Percentiles rank a stretch among this genome's conserved stretches.
Conservation (phyloP, 306 rosid species). For the Senna siamea region DNA sequence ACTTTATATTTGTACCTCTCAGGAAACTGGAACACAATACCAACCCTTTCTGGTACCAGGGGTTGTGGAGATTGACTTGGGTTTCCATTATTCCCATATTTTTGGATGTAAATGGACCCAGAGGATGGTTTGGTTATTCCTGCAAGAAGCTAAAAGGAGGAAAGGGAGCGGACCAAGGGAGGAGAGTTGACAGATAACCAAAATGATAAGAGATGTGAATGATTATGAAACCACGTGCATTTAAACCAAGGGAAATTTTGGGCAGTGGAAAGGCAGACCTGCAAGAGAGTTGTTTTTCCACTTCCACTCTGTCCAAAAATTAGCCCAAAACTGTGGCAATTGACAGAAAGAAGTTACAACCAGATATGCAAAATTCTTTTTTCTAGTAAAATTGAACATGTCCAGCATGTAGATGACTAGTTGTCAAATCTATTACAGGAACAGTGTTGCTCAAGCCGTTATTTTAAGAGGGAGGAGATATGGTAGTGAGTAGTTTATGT, state of each 20-base stretch:
- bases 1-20: constrained; percentile 65
- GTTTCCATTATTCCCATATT: constrained; percentile 67
- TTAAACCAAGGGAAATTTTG: not conserved
- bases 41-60: constrained; percentile 78
- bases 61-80: constrained; percentile 63
- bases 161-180: constrained; percentile 3
- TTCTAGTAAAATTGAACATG: not conserved
- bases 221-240: constrained; percentile 8
- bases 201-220: constrained; percentile 12
- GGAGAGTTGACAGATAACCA: constrained; percentile 11
- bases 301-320: constrained; percentile 93
- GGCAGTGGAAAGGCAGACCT: constrained; percentile 48
- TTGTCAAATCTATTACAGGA: not conserved
- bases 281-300: constrained; percentile 92
- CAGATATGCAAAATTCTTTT: constrained; percentile 17
- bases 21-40: constrained; percentile 95
- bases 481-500: constrained; percentile 16
- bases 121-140: constrained; percentile 87
- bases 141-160: constrained; percentile 72
- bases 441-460: not conserved
- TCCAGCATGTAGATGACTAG: not conserved
- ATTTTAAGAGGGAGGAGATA: constrained; percentile 4
- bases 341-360: constrained; percentile 38
- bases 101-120: constrained; percentile 76
- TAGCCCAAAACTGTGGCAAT: constrained; percentile 75